These are phyloP conservation scores for Candolleomyces efflorescens DNA, from an alignment of 768 basidiomycete genomes.

Conservation along the genomic window DNA sequence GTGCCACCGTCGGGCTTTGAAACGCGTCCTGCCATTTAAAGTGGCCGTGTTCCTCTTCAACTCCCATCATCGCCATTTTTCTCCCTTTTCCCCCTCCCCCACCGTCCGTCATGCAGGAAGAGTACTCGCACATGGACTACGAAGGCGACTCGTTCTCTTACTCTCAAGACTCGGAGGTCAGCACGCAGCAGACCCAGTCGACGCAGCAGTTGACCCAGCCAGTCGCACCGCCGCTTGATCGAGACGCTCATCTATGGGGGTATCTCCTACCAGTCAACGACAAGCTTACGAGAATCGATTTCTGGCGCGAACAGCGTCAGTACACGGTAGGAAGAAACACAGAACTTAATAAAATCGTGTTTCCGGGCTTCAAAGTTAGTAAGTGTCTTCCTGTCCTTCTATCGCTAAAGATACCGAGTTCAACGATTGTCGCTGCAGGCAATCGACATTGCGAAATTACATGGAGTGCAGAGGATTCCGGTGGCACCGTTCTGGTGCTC, in stretches of 20 bases:
- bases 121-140: constrained; percentile 18
- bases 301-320: constrained; percentile 47
- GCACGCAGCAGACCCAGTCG: constrained; percentile 38
- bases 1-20: constrained; percentile 23
- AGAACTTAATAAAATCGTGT: constrained; percentile 45
- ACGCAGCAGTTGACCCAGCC: constrained; percentile 41
- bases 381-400: constrained; percentile 21
- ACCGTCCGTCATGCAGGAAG: constrained; percentile 15
- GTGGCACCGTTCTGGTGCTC: constrained; percentile 41
- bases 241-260: constrained; percentile 56
- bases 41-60: not conserved
- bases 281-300: constrained; percentile 51
- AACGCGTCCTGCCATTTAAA: constrained; percentile 28
- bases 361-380: constrained; percentile 77
- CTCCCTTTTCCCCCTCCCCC: constrained; percentile 5
- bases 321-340: constrained; percentile 54
- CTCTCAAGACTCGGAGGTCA: constrained; percentile 24
- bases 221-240: constrained; percentile 8
- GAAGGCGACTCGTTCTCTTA: constrained; percentile 19
- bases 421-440: constrained; percentile 28
- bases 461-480: constrained; percentile 52
- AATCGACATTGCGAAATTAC: constrained; percentile 53
- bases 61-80: constrained; percentile 7
- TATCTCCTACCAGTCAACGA: constrained; percentile 62
- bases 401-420: not conserved